phyloP scores from a whole-genome alignment of 129 eudicot species.

The Lonicera japonica region DNA sequence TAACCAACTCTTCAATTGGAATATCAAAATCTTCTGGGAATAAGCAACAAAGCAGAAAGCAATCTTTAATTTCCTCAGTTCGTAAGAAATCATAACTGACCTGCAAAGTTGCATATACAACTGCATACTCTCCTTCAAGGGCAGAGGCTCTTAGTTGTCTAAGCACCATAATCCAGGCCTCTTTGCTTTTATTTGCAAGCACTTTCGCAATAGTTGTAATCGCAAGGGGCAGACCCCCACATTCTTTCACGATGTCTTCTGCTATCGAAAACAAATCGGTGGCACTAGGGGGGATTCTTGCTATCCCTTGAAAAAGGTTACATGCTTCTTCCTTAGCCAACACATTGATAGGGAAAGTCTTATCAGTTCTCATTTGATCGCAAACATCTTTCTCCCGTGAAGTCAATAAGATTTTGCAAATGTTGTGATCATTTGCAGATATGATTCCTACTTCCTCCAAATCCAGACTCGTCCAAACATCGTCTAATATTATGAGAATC shows the following conservation, averaged over 20 bases:
- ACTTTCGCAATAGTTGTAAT: background rate
- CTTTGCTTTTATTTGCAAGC: background rate
- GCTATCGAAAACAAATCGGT: background rate
- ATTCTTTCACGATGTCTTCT: background rate
- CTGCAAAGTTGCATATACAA: background rate
- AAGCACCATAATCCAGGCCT: background rate
- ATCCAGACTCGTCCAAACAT: slow-evolving; percentile 9
- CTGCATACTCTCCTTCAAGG: background rate
- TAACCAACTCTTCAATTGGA: slow-evolving; percentile 7
- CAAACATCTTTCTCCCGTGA: slow-evolving; percentile 6
- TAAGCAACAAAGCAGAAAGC: background rate
- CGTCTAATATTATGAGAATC: slow-evolving; percentile 11
- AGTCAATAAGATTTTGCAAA: slow-evolving; percentile 6
- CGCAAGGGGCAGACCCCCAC: slow-evolving; percentile 5
- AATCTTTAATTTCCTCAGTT: background rate
- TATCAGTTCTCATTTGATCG: background rate
- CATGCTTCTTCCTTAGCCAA: background rate
- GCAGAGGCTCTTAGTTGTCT: background rate
- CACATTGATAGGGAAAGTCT: background rate
- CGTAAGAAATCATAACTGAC: background rate
- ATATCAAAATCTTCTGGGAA: slow-evolving; percentile 11
- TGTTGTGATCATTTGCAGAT: background rate
- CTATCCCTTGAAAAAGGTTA: background rate
- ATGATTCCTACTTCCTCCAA: slow-evolving; percentile 7
- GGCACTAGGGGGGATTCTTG: background rate